Evolutionary conservation across 495 filamentous ascomycete species (phyloP).

Genomic region (Niebla homalea): DNA sequence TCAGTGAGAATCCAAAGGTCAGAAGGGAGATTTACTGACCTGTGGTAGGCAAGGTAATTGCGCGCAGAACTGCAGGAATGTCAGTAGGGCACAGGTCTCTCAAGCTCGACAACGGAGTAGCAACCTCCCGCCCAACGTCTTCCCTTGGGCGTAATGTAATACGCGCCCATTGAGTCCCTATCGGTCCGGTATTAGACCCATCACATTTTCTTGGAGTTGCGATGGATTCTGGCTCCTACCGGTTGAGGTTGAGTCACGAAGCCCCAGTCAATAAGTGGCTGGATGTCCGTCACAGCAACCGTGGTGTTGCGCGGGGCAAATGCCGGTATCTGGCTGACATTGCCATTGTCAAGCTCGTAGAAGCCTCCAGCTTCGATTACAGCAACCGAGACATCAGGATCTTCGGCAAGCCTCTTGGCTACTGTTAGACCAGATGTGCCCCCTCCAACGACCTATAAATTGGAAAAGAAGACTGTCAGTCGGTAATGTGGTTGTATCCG

Average conservation of each 20-base stretch:
- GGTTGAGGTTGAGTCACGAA: slow-evolving; percentile 27
- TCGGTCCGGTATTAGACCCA: background rate
- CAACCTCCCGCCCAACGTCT: background rate
- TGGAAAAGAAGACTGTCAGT: background rate
- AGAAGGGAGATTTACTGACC: background rate
- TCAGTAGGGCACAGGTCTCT: background rate
- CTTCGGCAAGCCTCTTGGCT: slow-evolving; percentile 33
- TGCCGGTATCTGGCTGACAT: slow-evolving; percentile 27
- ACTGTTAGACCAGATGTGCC: slow-evolving; percentile 38
- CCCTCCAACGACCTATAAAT: slow-evolving; percentile 34
- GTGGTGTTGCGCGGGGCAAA: slow-evolving; percentile 14
- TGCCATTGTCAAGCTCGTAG: slow-evolving; percentile 36
- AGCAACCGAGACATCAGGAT: slow-evolving; percentile 23
- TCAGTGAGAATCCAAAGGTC: background rate
- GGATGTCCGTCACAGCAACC: slow-evolving; percentile 1
- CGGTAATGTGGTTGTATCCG: background rate
- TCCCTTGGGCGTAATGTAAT: background rate
- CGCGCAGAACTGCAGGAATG: slow-evolving; percentile 30
- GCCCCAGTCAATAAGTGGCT: slow-evolving; percentile 34
- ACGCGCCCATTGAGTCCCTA: background rate
- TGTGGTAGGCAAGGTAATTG: slow-evolving; percentile 36
- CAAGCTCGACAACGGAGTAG: background rate
- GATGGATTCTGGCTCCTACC: slow-evolving; percentile 7
- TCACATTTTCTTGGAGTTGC: background rate
- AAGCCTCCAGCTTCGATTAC: slow-evolving; percentile 44